A percentile compares a stretch with the other conserved stretches of the same genome.
Conservation (phyloP, 2,329 filamentous ascomycete genomes). For the Sordariomycetes sp. region DNA sequence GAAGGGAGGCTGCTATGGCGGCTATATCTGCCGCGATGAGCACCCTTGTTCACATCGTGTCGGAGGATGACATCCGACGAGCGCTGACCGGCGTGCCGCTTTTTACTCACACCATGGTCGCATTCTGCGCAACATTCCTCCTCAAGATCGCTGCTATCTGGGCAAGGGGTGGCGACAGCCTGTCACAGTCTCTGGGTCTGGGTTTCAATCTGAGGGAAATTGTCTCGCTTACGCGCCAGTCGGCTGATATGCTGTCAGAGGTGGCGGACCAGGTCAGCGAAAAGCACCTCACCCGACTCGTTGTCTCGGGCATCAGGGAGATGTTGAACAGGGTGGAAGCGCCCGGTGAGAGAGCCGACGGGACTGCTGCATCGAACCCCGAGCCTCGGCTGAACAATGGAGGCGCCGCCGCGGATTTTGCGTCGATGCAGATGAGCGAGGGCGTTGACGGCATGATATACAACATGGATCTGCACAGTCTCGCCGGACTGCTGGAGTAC, state of each 20-base stretch:
- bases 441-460: constrained; percentile 4
- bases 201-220: constrained; percentile 8
- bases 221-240: constrained; percentile 5
- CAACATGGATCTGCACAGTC: constrained; percentile 6
- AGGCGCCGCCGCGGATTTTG: constrained; percentile 6
- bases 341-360: neutral
- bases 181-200: constrained; percentile 10
- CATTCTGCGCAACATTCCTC: constrained; percentile 23
- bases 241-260: constrained; percentile 5
- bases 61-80: constrained; percentile 20
- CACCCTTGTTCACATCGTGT: constrained; percentile 27
- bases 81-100: constrained; percentile 22
- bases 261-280: constrained; percentile 8
- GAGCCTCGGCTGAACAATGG: too few relatives aligned
- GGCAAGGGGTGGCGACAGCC: constrained; percentile 6
- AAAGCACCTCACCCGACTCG: constrained; percentile 8
- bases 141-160: constrained; percentile 24
- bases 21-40: constrained; percentile 14
- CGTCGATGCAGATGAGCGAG: constrained; percentile 5
- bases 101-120: constrained; percentile 26
- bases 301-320: constrained; percentile 9
- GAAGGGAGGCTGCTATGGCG: constrained; percentile 12
- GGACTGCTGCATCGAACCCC: too few relatives aligned
- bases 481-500: constrained; percentile 6
- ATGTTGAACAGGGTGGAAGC: constrained; percentile 7